Evolutionary conservation across 148 eudicot genomes (phyloP).

Genomic region (Amaranthus palmeri): DNA sequence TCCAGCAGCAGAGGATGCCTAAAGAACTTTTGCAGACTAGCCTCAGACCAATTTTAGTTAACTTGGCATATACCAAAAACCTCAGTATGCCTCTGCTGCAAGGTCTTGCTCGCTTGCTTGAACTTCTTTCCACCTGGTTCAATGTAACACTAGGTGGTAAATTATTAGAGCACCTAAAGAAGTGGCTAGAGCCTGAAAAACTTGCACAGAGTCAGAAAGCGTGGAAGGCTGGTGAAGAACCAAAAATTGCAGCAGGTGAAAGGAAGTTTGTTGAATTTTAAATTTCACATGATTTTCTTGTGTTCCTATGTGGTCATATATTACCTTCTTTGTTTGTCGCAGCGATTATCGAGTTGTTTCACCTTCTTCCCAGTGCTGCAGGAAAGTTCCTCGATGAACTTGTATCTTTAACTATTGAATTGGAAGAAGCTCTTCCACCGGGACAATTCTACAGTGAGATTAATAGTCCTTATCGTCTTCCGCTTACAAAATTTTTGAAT

Average conservation of each 20-base stretch:
- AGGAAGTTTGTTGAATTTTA: conserved; percentile 3
- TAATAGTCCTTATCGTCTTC: conserved; percentile 95
- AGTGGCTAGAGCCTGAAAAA: conserved; percentile 95
- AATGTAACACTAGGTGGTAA: conserved; percentile 90
- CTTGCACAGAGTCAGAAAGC: conserved; percentile 88
- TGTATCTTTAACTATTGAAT: conserved; percentile 89
- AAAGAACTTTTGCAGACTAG: conserved; percentile 97
- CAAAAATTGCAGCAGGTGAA: conserved; percentile 94
- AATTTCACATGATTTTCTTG: conserved; percentile 4
- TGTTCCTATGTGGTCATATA: not conserved
- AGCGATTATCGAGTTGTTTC: conserved; percentile 97
- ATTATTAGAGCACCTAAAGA: conserved; percentile 92
- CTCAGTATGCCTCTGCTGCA: conserved; percentile 95
- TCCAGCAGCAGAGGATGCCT: conserved; percentile 95
- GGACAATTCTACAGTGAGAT: conserved; percentile 95
- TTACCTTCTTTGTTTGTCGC: conserved; percentile 36
- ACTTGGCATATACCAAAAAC: conserved; percentile 90
- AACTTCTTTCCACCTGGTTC: conserved; percentile 94
- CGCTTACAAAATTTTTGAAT: conserved; percentile 85
- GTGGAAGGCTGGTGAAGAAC: conserved; percentile 99
- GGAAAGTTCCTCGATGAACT: conserved; percentile 95
- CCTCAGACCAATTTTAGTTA: conserved; percentile 90
- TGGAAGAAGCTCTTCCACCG: conserved; percentile 86
- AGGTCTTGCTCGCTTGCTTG: conserved; percentile 95
- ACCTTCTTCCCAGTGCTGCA: conserved; percentile 92